These are phyloP conservation scores for Exophiala viscosa DNA, from an alignment of 2,329 filamentous ascomycete genomes.

Conservation along the genomic window DNA sequence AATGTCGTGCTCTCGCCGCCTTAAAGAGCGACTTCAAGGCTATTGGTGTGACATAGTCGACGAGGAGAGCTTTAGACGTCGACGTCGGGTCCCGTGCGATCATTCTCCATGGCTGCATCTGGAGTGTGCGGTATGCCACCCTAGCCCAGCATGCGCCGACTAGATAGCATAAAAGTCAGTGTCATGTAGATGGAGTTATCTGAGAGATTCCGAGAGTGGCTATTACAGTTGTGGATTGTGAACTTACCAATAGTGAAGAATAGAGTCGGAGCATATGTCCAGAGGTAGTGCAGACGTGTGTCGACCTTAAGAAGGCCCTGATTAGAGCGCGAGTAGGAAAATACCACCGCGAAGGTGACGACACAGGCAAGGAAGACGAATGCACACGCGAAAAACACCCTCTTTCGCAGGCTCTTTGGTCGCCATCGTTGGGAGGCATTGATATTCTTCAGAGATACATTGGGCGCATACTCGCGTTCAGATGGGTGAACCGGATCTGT, in stretches of 20 bases:
- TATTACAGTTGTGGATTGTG: no score
- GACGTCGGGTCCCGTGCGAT: not conserved
- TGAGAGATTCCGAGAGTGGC: no score
- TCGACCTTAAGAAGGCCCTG: conserved; percentile 1
- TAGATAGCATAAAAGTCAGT: no score
- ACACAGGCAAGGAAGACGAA: not conserved
- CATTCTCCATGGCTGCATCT: conserved; percentile 5
- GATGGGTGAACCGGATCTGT: no score
- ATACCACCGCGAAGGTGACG: not conserved
- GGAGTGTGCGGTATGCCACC: conserved; percentile 5
- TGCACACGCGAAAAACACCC: not conserved
- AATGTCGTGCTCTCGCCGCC: not conserved
- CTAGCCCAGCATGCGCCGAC: conserved; percentile 1
- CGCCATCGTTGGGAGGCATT: not conserved
- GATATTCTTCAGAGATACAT: no score
- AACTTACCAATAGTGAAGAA: conserved; percentile 1
- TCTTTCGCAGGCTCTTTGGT: not conserved
- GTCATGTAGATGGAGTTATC: no score
- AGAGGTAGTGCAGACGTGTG: conserved; percentile 5
- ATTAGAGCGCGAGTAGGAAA: not conserved
- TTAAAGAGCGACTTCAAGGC: not conserved
- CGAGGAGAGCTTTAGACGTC: not conserved
- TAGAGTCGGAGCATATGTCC: conserved; percentile 7
- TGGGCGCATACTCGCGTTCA: no score
- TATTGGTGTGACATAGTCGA: conserved; percentile 5